Percentiles rank a stretch among this genome's conserved stretches.
These are phyloP conservation scores for Cordyceps javanica DNA, from an alignment of 2,329 filamentous ascomycete genomes.

Conservation along the genomic window DNA sequence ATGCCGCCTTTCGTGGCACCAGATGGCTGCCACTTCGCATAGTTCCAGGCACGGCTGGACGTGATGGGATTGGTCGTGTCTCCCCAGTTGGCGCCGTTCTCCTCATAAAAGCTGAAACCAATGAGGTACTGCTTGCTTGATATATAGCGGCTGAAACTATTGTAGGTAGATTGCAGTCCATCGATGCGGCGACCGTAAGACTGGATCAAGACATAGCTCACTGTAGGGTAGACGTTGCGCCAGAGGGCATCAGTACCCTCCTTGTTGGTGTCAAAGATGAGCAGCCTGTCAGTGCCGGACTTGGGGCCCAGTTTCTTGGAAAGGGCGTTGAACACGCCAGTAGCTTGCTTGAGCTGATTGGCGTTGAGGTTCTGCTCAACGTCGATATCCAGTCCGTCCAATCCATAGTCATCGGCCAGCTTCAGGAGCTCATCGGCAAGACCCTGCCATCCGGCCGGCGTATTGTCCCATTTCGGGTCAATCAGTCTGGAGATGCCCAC, in stretches of 20 bases:
- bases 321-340: slow-evolving; percentile 9
- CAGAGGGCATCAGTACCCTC: slow-evolving; percentile 7
- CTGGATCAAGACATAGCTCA: slow-evolving; percentile 11
- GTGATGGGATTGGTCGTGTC: slow-evolving; percentile 6
- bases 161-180: slow-evolving; percentile 3
- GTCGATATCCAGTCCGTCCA: slow-evolving; percentile 12
- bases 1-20: slow-evolving; percentile 10
- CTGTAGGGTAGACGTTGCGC: slow-evolving; percentile 3
- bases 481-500: slow-evolving; percentile 3
- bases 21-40: slow-evolving; percentile 10
- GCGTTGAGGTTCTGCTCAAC: slow-evolving; percentile 1
- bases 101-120: slow-evolving; percentile 12
- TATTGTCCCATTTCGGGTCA: background rate
- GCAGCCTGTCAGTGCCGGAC: slow-evolving; percentile 8
- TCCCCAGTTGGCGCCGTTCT: slow-evolving; percentile 3
- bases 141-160: slow-evolving; percentile 5
- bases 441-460: background rate
- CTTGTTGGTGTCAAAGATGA: slow-evolving; percentile 11
- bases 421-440: background rate
- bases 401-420: background rate
- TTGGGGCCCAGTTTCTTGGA: slow-evolving; percentile 10
- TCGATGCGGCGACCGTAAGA: slow-evolving; percentile 11
- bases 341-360: slow-evolving; percentile 3
- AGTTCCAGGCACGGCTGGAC: slow-evolving; percentile 8
- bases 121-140: slow-evolving; percentile 9